A percentile compares a stretch with the other conserved stretches of the same genome.
These are phyloP conservation scores for Suillus ampliporus DNA, from an alignment of 768 basidiomycete genomes.

Conservation along the genomic window DNA sequence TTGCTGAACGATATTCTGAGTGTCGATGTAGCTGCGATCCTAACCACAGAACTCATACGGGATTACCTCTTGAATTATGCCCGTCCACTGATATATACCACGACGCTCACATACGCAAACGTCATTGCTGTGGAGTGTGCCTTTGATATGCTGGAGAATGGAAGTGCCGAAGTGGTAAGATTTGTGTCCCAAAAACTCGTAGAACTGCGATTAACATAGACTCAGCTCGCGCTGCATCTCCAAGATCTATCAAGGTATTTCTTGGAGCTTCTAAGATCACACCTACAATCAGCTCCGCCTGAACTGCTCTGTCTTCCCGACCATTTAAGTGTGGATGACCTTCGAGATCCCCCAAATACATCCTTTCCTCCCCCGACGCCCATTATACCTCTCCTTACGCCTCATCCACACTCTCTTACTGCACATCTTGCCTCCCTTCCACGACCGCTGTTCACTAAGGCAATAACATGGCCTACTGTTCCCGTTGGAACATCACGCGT, in stretches of 20 bases:
- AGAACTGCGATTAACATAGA: slow-evolving; percentile 33
- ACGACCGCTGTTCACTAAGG: slow-evolving; percentile 63
- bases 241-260: slow-evolving; percentile 35
- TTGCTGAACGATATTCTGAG: slow-evolving; percentile 1
- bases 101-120: slow-evolving; percentile 77
- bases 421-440: slow-evolving; percentile 27
- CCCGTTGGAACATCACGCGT: slow-evolving; percentile 86
- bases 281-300: slow-evolving; percentile 34
- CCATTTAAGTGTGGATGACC: slow-evolving; percentile 17
- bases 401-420: slow-evolving; percentile 77
- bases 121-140: slow-evolving; percentile 78
- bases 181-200: slow-evolving; percentile 6
- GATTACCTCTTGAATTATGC: slow-evolving; percentile 94
- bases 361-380: slow-evolving; percentile 54
- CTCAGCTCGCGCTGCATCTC: slow-evolving; percentile 38
- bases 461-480: slow-evolving; percentile 89
- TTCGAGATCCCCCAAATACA: not conserved
- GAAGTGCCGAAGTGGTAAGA: slow-evolving; percentile 59
- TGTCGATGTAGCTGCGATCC: slow-evolving; percentile 64
- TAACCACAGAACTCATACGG: slow-evolving; percentile 73
- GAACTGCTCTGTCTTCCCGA: slow-evolving; percentile 32
- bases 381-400: slow-evolving; percentile 85
- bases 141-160: slow-evolving; percentile 77
- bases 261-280: slow-evolving; percentile 36
- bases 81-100: slow-evolving; percentile 90